These are phyloP conservation scores for Cicer cuneatum DNA, from an alignment of 306 rosid species.

Conservation along the genomic window DNA sequence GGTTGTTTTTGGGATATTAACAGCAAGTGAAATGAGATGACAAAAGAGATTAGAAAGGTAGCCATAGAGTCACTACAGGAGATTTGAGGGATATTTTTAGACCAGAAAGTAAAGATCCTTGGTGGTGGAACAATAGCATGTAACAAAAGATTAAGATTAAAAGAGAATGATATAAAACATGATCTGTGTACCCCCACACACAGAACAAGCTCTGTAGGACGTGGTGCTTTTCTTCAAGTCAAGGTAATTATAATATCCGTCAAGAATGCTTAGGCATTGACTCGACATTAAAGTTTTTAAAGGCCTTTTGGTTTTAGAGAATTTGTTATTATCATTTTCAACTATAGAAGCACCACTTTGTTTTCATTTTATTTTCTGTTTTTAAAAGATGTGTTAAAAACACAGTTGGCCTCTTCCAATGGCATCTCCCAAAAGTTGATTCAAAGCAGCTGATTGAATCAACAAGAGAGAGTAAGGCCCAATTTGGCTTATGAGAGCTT, in stretches of 20 bases:
- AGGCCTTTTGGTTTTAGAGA: not conserved
- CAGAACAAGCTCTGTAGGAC: not conserved
- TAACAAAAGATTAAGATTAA: not conserved
- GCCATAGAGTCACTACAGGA: not conserved
- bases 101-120: not conserved
- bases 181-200: not conserved
- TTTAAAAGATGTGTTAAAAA: slow-evolving; percentile 17
- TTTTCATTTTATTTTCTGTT: not conserved
- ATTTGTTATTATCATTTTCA: not conserved
- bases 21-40: not conserved
- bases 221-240: slow-evolving; percentile 8
- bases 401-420: slow-evolving; percentile 9
- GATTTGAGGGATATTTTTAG: not conserved
- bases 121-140: not conserved
- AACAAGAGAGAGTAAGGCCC: slow-evolving; percentile 1
- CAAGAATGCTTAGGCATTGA: slow-evolving; percentile 23
- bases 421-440: slow-evolving; percentile 30
- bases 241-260: slow-evolving; percentile 1
- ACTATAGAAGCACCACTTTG: slow-evolving; percentile 1
- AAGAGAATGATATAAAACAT: slow-evolving; percentile 1
- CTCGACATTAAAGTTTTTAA: slow-evolving; percentile 3
- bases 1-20: not conserved
- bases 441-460: slow-evolving; percentile 22
- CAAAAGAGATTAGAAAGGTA: not conserved
- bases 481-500: not conserved